Base-by-base conservation (phyloP, 305 asterid genomes). In the Vinca major region DNA sequence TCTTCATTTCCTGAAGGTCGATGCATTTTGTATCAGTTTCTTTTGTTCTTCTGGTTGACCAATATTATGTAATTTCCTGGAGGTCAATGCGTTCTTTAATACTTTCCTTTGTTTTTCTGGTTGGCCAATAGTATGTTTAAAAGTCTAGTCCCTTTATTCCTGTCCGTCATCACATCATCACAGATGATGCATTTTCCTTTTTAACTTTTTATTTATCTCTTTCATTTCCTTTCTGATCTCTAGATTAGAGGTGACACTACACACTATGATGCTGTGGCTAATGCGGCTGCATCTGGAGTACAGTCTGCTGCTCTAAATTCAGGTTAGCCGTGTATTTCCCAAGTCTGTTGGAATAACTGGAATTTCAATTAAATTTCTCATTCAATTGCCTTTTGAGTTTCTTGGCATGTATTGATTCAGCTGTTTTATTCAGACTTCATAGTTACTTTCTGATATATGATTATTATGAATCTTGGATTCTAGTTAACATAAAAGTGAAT, bases 201-300 rank as follows among this genome's bases (percentile, higher is more conserved):
- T 52, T 44, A 67, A 77, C 10, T 26, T 78, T 47, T 48, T 66
- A 65, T 48, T 55, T 53, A 36, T 55, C 55, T 57, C 19, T 26
- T 17, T 66, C 39, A 11, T 47, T 68, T 39, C 63, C 26, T 63
- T 60, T 44, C 19, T 64, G 78, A 51, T 71, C 67, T 65, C 71
- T 82, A 92, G 95, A 57, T 90, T 74, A 83, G 90, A 85, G 98
- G 98, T 9, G 98, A 90, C 74, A 88, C 98, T 39, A 56, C 96
- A 67, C 97, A 92, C 76, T 92, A 92, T 72, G 97, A 92, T 87
- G 90, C 94, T 4, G 97, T 92, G 77, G 93, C 89, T 16, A 88
- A 88, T 83, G 86, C 96, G 68, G 93, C 95, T 71, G 91, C 96
- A 54, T 92, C 97, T 53, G 97, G 98, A 65, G 95, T 92, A 60